A percentile compares a stretch with the other conserved stretches of the same genome.
phyloP scores from a whole-genome alignment of 179 eudicot genomes.

The Carnegiea gigantea region DNA sequence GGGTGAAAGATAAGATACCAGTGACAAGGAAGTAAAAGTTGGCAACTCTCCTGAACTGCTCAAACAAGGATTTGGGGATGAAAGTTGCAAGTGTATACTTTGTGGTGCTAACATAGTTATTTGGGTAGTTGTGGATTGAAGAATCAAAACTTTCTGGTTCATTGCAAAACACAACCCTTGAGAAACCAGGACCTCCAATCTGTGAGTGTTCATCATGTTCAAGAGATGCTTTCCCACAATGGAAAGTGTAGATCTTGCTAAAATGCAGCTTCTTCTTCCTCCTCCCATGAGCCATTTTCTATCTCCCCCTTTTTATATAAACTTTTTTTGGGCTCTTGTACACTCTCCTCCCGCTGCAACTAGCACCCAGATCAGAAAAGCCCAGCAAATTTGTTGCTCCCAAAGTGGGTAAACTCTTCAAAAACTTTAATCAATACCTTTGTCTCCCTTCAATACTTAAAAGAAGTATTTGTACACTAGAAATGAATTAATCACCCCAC shows the following conservation, averaged over 20 bases:
- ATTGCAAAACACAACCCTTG: conserved; percentile 73
- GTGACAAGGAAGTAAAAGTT: conserved; percentile 82
- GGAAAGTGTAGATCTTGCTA: conserved; percentile 83
- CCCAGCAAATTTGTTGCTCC: conserved; percentile 5
- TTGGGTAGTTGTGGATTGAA: conserved; percentile 39
- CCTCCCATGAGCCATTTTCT: conserved; percentile 45
- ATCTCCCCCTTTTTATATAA: too few relatives aligned
- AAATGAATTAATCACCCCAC: conserved; percentile 15
- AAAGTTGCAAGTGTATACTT: conserved; percentile 76
- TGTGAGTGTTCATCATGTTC: conserved; percentile 56
- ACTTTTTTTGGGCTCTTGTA: background rate
- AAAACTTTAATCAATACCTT: conserved; percentile 12
- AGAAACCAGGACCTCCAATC: conserved; percentile 89
- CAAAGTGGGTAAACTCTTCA: conserved; percentile 18
- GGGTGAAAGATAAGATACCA: conserved; percentile 71
- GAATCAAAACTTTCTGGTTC: conserved; percentile 51
- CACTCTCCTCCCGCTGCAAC: background rate
- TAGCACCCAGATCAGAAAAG: conserved; percentile 1
- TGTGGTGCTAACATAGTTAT: conserved; percentile 75
- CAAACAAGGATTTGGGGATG: conserved; percentile 85
- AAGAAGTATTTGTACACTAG: conserved; percentile 9
- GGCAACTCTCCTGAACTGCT: conserved; percentile 96
- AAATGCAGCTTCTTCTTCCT: conserved; percentile 55
- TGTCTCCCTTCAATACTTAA: background rate
- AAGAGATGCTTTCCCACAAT: conserved; percentile 52